A percentile compares a stretch with the other conserved stretches of the same genome.
Evolutionary conservation across 1,284 basidiomycete species (phyloP).

Genomic region (Cystobasidium pallidum): DNA sequence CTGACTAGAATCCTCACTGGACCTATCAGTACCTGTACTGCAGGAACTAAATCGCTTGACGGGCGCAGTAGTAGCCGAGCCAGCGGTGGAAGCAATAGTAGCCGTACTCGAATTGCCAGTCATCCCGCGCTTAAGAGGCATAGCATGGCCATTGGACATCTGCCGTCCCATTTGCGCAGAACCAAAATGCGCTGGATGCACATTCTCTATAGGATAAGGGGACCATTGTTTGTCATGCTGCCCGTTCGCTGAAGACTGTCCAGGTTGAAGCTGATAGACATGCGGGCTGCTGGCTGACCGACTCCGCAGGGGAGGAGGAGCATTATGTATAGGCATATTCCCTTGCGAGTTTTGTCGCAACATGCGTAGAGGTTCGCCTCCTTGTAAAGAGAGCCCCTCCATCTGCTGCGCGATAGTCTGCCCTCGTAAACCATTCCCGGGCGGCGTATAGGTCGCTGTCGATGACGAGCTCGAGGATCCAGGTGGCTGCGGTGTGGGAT

Average conservation of each 20-base stretch:
- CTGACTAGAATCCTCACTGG: conserved; percentile 48
- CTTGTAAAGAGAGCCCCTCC: conserved; percentile 34
- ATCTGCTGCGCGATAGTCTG: conserved; percentile 34
- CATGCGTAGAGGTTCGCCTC: conserved; percentile 33
- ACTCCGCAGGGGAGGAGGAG: conserved; percentile 56
- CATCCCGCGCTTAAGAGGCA: conserved; percentile 25
- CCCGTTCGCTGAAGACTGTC: not conserved
- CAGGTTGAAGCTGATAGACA: conserved; percentile 56
- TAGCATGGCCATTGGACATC: conserved; percentile 6
- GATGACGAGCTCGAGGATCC: conserved; percentile 22
- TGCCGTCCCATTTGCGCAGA: conserved; percentile 3
- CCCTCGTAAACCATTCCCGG: not conserved
- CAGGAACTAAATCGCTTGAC: conserved; percentile 48
- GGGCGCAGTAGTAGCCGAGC: conserved; percentile 41
- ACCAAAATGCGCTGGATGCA: conserved; percentile 39
- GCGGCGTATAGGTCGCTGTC: conserved; percentile 13
- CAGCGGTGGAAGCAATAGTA: conserved; percentile 45
- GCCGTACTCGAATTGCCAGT: conserved; percentile 39
- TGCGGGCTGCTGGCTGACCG: conserved; percentile 60
- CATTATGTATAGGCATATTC: conserved; percentile 37
- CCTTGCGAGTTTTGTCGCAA: conserved; percentile 46
- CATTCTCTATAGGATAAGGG: conserved; percentile 28
- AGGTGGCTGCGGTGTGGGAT: conserved; percentile 19
- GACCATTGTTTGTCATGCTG: conserved; percentile 28
- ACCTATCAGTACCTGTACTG: conserved; percentile 50